Conservation (phyloP, 2,329 filamentous ascomycete species). For the Clonostachys rhizophaga region DNA sequence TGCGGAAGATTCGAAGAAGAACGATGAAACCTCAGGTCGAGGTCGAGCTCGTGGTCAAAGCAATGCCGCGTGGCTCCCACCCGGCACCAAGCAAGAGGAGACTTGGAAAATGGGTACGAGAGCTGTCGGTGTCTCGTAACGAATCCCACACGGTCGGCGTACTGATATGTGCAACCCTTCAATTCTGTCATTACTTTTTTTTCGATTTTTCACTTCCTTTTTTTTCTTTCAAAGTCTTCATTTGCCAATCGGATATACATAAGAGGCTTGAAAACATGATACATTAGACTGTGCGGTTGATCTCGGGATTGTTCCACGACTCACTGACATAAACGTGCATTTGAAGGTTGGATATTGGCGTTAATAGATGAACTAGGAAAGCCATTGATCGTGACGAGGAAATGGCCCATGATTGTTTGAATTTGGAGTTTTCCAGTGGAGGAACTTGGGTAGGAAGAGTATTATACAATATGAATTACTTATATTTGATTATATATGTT, state of each 20-base stretch:
- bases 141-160: no score
- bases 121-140: slow-evolving; percentile 9
- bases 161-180: no score
- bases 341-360: no score
- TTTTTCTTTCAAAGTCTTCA: background rate
- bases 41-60: slow-evolving; percentile 31
- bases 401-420: no score
- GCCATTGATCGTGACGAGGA: no score
- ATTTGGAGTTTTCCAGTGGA: no score
- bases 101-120: slow-evolving; percentile 60
- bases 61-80: slow-evolving; percentile 63
- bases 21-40: slow-evolving; percentile 38
- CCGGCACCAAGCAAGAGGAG: slow-evolving; percentile 80
- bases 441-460: background rate
- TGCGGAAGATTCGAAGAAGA: slow-evolving; percentile 48
- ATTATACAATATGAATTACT: background rate
- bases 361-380: no score
- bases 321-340: background rate
- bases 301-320: background rate
- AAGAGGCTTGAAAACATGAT: background rate
- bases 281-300: background rate
- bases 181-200: background rate
- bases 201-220: background rate
- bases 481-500: background rate
- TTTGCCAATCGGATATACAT: no score